Base-by-base conservation (phyloP, 2,329 filamentous ascomycete species). In the Penicillium sp. region DNA sequence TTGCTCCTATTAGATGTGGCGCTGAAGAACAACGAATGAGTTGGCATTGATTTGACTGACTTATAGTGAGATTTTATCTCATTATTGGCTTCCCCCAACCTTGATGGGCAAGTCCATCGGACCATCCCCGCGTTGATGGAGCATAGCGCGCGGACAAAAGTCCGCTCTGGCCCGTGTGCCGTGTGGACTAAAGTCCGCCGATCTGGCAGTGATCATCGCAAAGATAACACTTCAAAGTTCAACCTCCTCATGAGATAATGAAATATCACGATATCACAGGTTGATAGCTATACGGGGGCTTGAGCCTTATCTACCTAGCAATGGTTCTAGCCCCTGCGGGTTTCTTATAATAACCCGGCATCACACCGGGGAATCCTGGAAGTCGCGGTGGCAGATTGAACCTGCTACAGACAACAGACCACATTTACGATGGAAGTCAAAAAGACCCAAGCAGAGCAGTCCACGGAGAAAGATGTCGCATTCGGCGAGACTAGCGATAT, bases 401-500 rank as follows among this genome's bases (percentile, higher is more conserved):
- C 35, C 10, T 10, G 3, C 8, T 16, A 14, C 41, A 9, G n/a
- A 31, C 11, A 12, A 31, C 25, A 22, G 11, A 19, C 28, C 16
- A n/a, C 9, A n/a, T 30, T n/a, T 16, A 43, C 11, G 1, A 55
- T 57, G 52, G 45, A 44, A 28, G 29, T 13, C 18, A 63, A 60
- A 41, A 47, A 62, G 4, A 16, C 41, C 14, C 58, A 62, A 41
- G 40, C 45, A 33, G 53, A 60, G 4, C 41, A 41, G 8, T 40
- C 47, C 11, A 28, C 51, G 44, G 60, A 60, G 50, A 63, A 61
- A 22, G 54, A 58, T 37, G 34, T 62, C 28, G 48, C 39, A 12
- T 37, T 60, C 19, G 62, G 59, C n/a, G 58, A 57, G 22, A 49
- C 58, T 30, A 50, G 54, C 28, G 73, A 77, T 55, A 76, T 76